These are phyloP conservation scores for Saturnispora ahearnii DNA, from an alignment of 805 yeast species.

Conservation along the genomic window DNA sequence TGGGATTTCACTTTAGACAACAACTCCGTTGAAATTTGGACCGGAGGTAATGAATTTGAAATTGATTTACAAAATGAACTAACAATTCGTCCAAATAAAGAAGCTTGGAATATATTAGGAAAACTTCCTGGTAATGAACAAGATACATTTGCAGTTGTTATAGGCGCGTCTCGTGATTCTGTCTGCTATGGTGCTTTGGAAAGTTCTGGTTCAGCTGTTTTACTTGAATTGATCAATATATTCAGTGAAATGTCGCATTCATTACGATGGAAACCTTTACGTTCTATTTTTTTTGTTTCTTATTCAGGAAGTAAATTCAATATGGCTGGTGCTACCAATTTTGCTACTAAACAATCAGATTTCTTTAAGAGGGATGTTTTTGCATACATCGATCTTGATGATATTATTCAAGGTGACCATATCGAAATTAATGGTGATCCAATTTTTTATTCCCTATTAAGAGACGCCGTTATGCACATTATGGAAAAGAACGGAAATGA, in stretches of 20 bases:
- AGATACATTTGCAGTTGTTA: slow-evolving; percentile 55
- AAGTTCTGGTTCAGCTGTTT: slow-evolving; percentile 63
- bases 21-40: slow-evolving; percentile 32
- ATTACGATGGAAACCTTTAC: slow-evolving; percentile 71
- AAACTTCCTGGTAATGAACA: slow-evolving; percentile 76
- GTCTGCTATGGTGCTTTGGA: slow-evolving; percentile 60
- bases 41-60: slow-evolving; percentile 30
- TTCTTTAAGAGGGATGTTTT: slow-evolving; percentile 52
- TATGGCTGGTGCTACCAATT: slow-evolving; percentile 75
- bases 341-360: slow-evolving; percentile 50
- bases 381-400: slow-evolving; percentile 67
- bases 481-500: slow-evolving; percentile 19
- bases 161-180: slow-evolving; percentile 81
- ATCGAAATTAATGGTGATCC: slow-evolving; percentile 53
- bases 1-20: slow-evolving; percentile 28
- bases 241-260: slow-evolving; percentile 56
- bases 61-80: slow-evolving; percentile 31
- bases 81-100: slow-evolving; percentile 45
- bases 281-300: slow-evolving; percentile 74
- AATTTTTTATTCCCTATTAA: slow-evolving; percentile 41
- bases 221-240: slow-evolving; percentile 62
- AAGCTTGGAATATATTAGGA: slow-evolving; percentile 72
- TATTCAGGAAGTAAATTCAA: slow-evolving; percentile 79
- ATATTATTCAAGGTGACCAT: slow-evolving; percentile 44
- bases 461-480: slow-evolving; percentile 30